Evolutionary conservation across 139 green algal species (phyloP), one percentile per base, ranked within the genome.

Genomic region (Picochlorum sp.): DNA sequence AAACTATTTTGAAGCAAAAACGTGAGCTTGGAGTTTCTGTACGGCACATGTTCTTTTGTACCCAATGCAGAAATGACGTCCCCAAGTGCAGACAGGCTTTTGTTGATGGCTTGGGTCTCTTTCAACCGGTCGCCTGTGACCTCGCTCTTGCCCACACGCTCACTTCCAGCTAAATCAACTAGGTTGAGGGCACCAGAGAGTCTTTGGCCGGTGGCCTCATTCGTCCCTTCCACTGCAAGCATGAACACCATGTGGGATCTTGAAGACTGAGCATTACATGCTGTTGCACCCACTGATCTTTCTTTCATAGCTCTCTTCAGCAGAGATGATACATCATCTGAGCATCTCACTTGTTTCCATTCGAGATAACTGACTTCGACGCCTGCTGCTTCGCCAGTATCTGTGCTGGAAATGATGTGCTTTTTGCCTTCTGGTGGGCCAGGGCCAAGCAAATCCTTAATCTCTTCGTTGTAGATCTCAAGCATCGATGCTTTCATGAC

Each of bases 11-110:
- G 69, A n/a, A 97, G 79, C 32, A 98, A 76, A 70, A 93, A 89
- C 0, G 92, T 98, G n/a, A 98, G 85, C 84, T 96, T 96, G 71
- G 73, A 88, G 81, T 96, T 96, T 66, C 88, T 83, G 81, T 94
- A 92, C 1, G 88, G 88, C 16, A 93, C 58, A 65, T 95, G 88
- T 24, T 49, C 79, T 71, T 91, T 91, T 62, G 75, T 55, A 2
- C 72, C 72, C 5, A 95, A 81, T 6, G 85, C 71, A 1, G 79
- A 70, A 66, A 98, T 95, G 1, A 98, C 89, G 61, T 96, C 88
- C 0, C 88, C 88, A 34, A 97, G 79, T 49, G 69, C 73, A 14
- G 65, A 81, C 20, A 98, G 81, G 10, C 65, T 84, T 76, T 93
- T 90, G 82, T 98, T 98, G 78, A 98, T 98, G 61, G 80, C 83